phyloP scores from a whole-genome alignment of 1,284 basidiomycete genomes.

The Fomitopsis palustris region DNA sequence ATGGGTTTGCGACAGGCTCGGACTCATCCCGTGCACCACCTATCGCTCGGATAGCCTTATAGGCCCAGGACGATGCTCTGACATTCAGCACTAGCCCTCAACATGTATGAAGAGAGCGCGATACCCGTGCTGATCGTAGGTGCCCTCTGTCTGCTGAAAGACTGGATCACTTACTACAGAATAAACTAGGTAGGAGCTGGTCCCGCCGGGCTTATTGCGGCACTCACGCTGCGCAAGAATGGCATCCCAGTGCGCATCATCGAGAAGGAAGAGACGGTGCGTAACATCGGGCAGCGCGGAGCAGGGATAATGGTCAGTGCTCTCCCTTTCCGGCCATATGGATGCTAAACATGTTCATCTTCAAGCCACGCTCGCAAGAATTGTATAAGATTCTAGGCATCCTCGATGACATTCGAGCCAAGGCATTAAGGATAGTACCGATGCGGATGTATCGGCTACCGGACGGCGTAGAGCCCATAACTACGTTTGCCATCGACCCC shows the following conservation, averaged over 20 bases:
- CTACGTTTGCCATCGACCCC: conserved; percentile 10
- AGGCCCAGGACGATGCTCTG: neutral
- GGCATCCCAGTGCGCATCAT: conserved; percentile 32
- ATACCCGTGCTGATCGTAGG: neutral
- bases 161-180: neutral
- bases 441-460: conserved; percentile 17
- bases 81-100: neutral
- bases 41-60: too few relatives aligned
- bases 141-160: neutral
- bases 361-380: conserved; percentile 20
- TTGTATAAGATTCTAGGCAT: conserved; percentile 19
- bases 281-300: conserved; percentile 24
- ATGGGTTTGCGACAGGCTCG: too few relatives aligned
- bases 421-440: neutral
- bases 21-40: too few relatives aligned
- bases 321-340: neutral
- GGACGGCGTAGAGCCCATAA: conserved; percentile 12
- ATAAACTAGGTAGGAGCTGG: conserved; percentile 22
- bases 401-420: conserved; percentile 8
- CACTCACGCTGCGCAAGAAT: conserved; percentile 22
- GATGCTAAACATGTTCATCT: neutral
- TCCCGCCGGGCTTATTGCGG: conserved; percentile 22
- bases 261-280: conserved; percentile 25
- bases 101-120: neutral
- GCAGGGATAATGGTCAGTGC: conserved; percentile 24